Percentiles rank a stretch among this genome's conserved stretches.
phyloP scores from a whole-genome alignment of 1,284 basidiomycete species.

The Leucoagaricus sp. region DNA sequence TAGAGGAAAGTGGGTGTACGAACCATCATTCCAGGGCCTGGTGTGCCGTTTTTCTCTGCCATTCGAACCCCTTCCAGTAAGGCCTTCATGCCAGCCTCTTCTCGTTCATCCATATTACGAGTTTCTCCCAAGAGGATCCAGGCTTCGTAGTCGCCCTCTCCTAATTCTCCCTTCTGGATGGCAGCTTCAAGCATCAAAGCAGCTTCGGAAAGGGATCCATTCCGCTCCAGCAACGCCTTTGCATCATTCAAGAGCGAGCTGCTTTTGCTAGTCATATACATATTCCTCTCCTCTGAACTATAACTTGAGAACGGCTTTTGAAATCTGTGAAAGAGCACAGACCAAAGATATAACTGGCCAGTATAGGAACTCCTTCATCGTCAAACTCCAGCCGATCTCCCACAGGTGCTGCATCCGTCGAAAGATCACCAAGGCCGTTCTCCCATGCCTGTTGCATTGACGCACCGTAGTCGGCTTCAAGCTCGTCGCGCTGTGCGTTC shows the following conservation, averaged over 20 bases:
- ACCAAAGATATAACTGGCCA: slow-evolving; percentile 80
- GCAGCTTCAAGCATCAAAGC: slow-evolving; percentile 87
- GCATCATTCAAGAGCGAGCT: slow-evolving; percentile 68
- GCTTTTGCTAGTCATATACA: slow-evolving; percentile 55
- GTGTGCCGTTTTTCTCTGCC: slow-evolving; percentile 62
- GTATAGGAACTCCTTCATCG: slow-evolving; percentile 70
- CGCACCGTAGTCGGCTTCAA: slow-evolving; percentile 57
- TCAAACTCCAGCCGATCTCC: slow-evolving; percentile 53
- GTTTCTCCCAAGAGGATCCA: slow-evolving; percentile 96
- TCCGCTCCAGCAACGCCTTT: slow-evolving; percentile 73
- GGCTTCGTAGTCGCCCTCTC: slow-evolving; percentile 82
- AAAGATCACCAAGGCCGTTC: slow-evolving; percentile 45
- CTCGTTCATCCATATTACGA: slow-evolving; percentile 95
- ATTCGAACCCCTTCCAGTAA: slow-evolving; percentile 67
- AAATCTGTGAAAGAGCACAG: slow-evolving; percentile 13
- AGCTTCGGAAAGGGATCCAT: slow-evolving; percentile 86
- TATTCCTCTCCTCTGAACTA: slow-evolving; percentile 54
- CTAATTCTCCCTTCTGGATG: slow-evolving; percentile 76
- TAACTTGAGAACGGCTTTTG: neutral
- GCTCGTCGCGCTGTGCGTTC: slow-evolving; percentile 63
- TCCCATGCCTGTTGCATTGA: slow-evolving; percentile 69
- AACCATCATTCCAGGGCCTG: slow-evolving; percentile 83
- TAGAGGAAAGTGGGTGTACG: slow-evolving; percentile 28
- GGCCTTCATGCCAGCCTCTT: slow-evolving; percentile 79
- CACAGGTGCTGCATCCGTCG: slow-evolving; percentile 35